phyloP scores from a whole-genome alignment of 805 yeast genomes.

The Danielia oregonensis region DNA sequence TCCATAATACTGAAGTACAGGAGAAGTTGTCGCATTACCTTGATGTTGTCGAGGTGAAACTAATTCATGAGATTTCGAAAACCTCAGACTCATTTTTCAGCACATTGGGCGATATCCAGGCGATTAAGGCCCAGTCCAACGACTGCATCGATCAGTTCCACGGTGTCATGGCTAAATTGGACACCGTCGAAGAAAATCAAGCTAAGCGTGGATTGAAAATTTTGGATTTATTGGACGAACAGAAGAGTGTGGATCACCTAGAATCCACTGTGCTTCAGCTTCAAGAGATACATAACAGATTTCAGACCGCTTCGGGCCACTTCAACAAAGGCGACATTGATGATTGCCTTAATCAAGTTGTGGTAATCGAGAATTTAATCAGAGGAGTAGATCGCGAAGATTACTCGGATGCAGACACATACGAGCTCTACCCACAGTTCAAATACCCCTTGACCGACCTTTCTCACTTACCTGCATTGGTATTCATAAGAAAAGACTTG shows the following conservation, averaged over 20 bases:
- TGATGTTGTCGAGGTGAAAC: slow-evolving; percentile 77
- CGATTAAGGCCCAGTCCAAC: slow-evolving; percentile 53
- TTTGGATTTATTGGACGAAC: slow-evolving; percentile 46
- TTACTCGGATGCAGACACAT: slow-evolving; percentile 13
- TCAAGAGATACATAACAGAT: slow-evolving; percentile 30
- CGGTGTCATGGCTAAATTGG: slow-evolving; percentile 44
- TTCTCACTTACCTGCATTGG: slow-evolving; percentile 47
- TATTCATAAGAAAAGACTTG: slow-evolving; percentile 49
- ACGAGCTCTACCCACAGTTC: slow-evolving; percentile 18
- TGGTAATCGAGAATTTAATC: slow-evolving; percentile 54
- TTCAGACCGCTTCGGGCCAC: slow-evolving; percentile 42
- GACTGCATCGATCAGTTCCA: slow-evolving; percentile 47
- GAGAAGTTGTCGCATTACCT: slow-evolving; percentile 78
- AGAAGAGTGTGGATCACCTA: slow-evolving; percentile 57
- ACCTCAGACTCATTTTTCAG: slow-evolving; percentile 83
- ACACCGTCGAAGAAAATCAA: slow-evolving; percentile 44
- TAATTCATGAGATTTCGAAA: slow-evolving; percentile 77
- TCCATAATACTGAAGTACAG: slow-evolving; percentile 58
- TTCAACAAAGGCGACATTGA: slow-evolving; percentile 45
- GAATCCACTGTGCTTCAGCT: slow-evolving; percentile 60
- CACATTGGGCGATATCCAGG: slow-evolving; percentile 75
- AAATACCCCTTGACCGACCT: slow-evolving; percentile 38
- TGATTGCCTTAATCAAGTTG: slow-evolving; percentile 54
- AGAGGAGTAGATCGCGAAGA: slow-evolving; percentile 37
- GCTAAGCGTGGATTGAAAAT: slow-evolving; percentile 49